These are phyloP conservation scores for Zygosaccharomyces lentus DNA, from an alignment of 805 yeast species.

Conservation along the genomic window DNA sequence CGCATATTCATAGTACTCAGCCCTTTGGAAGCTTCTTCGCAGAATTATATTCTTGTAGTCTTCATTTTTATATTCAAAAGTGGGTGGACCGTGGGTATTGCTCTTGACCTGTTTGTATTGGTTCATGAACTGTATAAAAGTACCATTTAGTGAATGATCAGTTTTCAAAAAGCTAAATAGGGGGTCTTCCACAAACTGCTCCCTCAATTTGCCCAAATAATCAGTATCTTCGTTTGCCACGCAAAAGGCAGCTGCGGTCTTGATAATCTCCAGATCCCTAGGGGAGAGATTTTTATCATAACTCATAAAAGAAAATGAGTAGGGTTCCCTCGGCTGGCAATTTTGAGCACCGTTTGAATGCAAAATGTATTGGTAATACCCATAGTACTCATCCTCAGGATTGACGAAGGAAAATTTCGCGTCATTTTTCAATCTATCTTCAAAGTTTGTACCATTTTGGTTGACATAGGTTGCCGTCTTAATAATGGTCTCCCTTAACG, in stretches of 20 bases:
- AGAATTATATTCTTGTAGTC: constrained; percentile 38
- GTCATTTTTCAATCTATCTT: constrained; percentile 50
- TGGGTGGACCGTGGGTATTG: constrained; percentile 14
- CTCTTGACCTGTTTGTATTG: constrained; percentile 50
- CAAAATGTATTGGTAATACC: constrained; percentile 42
- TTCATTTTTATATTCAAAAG: constrained; percentile 26
- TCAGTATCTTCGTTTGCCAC: constrained; percentile 55
- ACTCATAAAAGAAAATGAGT: constrained; percentile 28
- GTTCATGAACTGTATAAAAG: constrained; percentile 46
- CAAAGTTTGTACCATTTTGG: constrained; percentile 66
- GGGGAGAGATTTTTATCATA: constrained; percentile 42
- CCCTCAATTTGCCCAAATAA: constrained; percentile 39
- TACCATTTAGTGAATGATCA: constrained; percentile 54
- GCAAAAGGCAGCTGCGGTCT: constrained; percentile 64
- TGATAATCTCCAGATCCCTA: constrained; percentile 64
- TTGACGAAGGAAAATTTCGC: constrained; percentile 62
- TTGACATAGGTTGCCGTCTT: constrained; percentile 69
- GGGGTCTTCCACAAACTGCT: constrained; percentile 36
- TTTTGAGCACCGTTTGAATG: constrained; percentile 15
- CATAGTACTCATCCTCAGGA: constrained; percentile 49
- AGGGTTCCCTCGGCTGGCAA: constrained; percentile 25
- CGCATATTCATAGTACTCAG: constrained; percentile 44
- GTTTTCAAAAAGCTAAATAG: constrained; percentile 66
- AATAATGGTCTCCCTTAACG: constrained; percentile 48
- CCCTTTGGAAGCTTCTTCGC: constrained; percentile 49